Conservation (phyloP, 1,284 basidiomycete species). For the Rhodotorula glutinis region DNA sequence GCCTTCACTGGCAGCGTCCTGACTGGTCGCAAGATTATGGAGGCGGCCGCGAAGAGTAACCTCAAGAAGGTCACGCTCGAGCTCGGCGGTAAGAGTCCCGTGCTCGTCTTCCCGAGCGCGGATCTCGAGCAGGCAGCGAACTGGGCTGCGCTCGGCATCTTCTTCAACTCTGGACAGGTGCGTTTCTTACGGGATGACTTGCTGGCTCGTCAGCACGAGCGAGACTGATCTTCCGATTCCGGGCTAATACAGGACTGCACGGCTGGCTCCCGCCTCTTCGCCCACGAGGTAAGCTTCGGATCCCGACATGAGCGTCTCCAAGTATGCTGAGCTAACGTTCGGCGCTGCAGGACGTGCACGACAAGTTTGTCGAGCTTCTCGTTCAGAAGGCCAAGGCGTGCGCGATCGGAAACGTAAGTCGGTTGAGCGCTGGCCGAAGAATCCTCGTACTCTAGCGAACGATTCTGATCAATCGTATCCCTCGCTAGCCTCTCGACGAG, state of each 20-base stretch:
- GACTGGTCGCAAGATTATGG: conserved; percentile 48
- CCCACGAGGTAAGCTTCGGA: conserved; percentile 26
- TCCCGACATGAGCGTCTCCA: too few relatives aligned
- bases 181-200: too few relatives aligned
- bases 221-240: conserved; percentile 5
- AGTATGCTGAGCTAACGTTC: too few relatives aligned
- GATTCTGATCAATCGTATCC: neutral
- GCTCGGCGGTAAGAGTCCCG: conserved; percentile 50
- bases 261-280: conserved; percentile 38
- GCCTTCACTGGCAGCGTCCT: conserved; percentile 46
- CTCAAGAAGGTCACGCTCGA: conserved; percentile 49
- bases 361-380: conserved; percentile 70
- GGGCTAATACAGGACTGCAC: conserved; percentile 36
- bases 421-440: too few relatives aligned
- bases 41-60: conserved; percentile 46
- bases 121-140: conserved; percentile 43
- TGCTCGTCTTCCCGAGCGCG: conserved; percentile 42
- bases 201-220: too few relatives aligned
- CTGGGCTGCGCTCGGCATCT: conserved; percentile 39
- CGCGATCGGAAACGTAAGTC: conserved; percentile 62
- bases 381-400: conserved; percentile 65
- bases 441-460: too few relatives aligned
- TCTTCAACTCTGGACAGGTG: conserved; percentile 7
- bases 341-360: conserved; percentile 61
- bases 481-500: conserved; percentile 63